Conservation (phyloP, 169 alveolate genomes). For the Perkinsus marinus region DNA sequence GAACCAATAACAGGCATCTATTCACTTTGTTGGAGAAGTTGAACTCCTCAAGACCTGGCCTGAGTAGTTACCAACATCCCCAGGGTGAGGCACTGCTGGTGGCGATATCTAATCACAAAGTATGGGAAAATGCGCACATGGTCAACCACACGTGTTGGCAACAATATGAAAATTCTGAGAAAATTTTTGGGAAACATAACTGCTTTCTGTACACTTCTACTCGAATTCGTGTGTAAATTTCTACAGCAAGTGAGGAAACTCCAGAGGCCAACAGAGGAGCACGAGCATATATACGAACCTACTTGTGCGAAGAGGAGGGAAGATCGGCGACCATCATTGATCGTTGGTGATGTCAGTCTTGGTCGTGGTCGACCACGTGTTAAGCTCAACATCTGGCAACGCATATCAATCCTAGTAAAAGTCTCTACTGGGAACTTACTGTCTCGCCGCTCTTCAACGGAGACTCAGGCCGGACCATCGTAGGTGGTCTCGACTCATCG, state of each 20-base stretch:
- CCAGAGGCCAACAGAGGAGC: too few species aligned
- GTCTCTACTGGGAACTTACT: not conserved
- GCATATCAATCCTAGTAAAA: not conserved
- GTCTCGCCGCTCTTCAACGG: not conserved
- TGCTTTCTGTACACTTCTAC: too few species aligned
- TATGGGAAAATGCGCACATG: too few species aligned
- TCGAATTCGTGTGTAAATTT: too few species aligned
- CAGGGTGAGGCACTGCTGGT: not conserved
- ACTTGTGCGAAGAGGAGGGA: not conserved
- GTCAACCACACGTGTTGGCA: too few species aligned
- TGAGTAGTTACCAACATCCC: not conserved
- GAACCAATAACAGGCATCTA: too few species aligned
- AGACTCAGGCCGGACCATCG: not conserved
- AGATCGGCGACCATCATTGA: not conserved
- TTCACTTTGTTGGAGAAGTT: too few species aligned
- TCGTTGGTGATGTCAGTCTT: not conserved
- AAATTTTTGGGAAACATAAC: too few species aligned
- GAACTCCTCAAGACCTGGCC: not conserved
- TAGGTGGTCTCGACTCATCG: not conserved
- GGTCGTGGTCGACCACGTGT: not conserved
- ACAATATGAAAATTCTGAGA: too few species aligned
- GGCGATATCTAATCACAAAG: not conserved
- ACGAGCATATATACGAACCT: not conserved
- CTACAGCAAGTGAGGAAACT: too few species aligned
- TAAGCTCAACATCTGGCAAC: not conserved